Evolutionary conservation across 305 asterid genomes (phyloP).

Genomic region (Fraxinus greggii): DNA sequence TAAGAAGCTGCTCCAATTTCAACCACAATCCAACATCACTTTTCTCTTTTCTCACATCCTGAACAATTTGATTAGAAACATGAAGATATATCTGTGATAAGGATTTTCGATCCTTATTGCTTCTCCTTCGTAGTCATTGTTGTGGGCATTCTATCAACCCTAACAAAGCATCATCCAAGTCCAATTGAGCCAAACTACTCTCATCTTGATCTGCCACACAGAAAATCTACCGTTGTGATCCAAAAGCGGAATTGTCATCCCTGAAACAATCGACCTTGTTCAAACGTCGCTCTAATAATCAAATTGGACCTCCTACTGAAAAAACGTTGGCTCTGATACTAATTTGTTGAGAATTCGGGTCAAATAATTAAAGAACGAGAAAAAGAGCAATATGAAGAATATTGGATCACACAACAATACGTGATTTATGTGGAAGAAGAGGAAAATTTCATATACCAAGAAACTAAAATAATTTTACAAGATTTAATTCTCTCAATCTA

Average conservation of each 20-base stretch:
- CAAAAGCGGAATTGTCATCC: background rate
- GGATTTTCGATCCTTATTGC: too few relatives aligned
- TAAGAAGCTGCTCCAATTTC: too few relatives aligned
- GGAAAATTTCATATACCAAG: background rate
- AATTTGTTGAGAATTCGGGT: background rate
- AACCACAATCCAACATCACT: background rate
- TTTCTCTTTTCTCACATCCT: background rate
- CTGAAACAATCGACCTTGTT: background rate
- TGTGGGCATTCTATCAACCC: background rate
- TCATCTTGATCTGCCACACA: too few relatives aligned
- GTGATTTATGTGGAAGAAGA: background rate
- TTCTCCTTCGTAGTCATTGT: background rate
- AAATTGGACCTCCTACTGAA: background rate
- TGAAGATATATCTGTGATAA: background rate
- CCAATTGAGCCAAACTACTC: background rate
- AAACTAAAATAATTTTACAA: background rate
- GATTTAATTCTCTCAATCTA: background rate
- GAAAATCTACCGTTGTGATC: background rate
- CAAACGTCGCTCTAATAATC: background rate
- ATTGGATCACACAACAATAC: too few relatives aligned
- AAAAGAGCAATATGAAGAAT: too few relatives aligned
- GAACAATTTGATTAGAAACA: background rate
- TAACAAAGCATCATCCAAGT: background rate
- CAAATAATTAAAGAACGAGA: background rate
- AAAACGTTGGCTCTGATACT: background rate